Evolutionary conservation across 371 early-diverging fungal genomes (phyloP).

Genomic region (Catenaria anguillulae): DNA sequence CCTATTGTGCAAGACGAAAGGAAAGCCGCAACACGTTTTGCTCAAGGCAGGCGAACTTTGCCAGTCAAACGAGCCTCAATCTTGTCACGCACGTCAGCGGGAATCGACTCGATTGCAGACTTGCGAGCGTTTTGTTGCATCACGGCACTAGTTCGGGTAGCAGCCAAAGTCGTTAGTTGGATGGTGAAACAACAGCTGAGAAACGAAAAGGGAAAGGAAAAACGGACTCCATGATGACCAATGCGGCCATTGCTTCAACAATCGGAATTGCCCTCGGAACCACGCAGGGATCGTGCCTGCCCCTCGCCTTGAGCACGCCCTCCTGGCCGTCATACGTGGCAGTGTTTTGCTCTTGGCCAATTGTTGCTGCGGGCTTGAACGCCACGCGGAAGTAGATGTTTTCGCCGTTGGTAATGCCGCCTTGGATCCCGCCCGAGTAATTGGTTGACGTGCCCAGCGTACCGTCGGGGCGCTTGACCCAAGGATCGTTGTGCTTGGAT

Average conservation of each 20-base stretch:
- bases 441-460: slow-evolving; percentile 72
- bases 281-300: slow-evolving; percentile 95
- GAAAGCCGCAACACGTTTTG: no score
- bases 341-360: slow-evolving; percentile 73
- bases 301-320: slow-evolving; percentile 78
- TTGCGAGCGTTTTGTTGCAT: slow-evolving; percentile 1
- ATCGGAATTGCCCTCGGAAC: slow-evolving; percentile 91
- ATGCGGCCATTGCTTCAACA: slow-evolving; percentile 90
- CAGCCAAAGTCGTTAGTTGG: neutral
- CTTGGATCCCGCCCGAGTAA: slow-evolving; percentile 85
- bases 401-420: slow-evolving; percentile 93
- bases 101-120: slow-evolving; percentile 1
- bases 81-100: neutral
- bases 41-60: no score
- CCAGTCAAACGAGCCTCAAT: neutral
- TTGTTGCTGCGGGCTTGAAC: slow-evolving; percentile 94
- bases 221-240: slow-evolving; percentile 86
- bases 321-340: slow-evolving; percentile 65
- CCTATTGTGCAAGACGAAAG: no score
- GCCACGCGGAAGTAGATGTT: slow-evolving; percentile 90
- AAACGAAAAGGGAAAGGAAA: slow-evolving; percentile 5
- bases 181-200: no score
- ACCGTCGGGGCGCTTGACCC: slow-evolving; percentile 26
- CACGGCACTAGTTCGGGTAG: neutral
- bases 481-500: slow-evolving; percentile 85